Evolutionary conservation across 1,284 basidiomycete species (phyloP).

Genomic region (Naganishia sp.): DNA sequence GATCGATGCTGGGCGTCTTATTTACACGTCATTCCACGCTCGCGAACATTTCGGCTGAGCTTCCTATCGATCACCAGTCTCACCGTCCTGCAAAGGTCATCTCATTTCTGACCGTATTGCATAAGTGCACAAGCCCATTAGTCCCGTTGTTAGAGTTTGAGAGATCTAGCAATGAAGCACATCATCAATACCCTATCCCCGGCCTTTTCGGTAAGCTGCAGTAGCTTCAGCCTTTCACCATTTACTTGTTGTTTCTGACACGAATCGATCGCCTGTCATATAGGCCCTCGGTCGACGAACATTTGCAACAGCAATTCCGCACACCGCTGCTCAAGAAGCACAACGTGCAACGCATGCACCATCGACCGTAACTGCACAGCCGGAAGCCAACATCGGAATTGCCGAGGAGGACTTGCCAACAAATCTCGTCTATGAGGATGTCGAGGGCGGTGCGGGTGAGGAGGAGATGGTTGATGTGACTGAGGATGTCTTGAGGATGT

Average conservation of each 20-base stretch:
- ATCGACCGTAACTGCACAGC: slow-evolving; percentile 11
- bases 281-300: slow-evolving; percentile 23
- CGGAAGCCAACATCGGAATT: slow-evolving; percentile 20
- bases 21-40: no score
- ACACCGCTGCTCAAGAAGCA: neutral
- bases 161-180: slow-evolving; percentile 3
- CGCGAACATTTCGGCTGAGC: no score
- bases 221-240: neutral
- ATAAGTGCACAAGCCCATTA: no score
- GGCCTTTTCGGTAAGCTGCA: slow-evolving; percentile 13
- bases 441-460: slow-evolving; percentile 3
- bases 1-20: no score
- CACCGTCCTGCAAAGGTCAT: no score
- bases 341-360: slow-evolving; percentile 11
- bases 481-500: slow-evolving; percentile 30
- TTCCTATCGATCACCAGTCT: no score
- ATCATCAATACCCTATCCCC: slow-evolving; percentile 18
- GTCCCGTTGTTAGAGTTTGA: no score
- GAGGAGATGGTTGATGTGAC: slow-evolving; percentile 32
- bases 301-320: slow-evolving; percentile 24
- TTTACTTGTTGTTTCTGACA: neutral
- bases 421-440: slow-evolving; percentile 29
- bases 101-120: no score
- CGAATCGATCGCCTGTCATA: neutral
- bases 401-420: slow-evolving; percentile 28